Conservation (phyloP, 352 stramenopile species). For the Pythium folliculosum region DNA sequence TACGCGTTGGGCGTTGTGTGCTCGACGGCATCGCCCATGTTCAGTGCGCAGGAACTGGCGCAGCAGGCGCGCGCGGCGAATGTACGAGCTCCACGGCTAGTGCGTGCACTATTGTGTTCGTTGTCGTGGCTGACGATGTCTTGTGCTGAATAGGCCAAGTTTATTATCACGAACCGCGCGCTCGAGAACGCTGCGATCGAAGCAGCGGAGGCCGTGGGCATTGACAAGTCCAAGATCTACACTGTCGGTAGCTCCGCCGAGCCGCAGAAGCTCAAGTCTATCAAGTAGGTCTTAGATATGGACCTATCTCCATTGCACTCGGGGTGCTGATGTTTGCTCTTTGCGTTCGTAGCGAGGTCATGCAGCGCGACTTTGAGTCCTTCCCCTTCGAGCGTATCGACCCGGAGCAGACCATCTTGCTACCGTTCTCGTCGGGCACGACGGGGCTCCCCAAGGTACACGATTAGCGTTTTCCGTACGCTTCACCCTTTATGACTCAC, state of each 20-base stretch:
- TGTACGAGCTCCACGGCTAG: constrained; percentile 14
- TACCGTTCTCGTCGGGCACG: constrained; percentile 95
- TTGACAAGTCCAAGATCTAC: constrained; percentile 46
- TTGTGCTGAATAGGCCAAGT: constrained; percentile 34
- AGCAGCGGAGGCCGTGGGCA: constrained; percentile 33
- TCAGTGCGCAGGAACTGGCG: constrained; percentile 47
- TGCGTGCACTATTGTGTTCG: background rate
- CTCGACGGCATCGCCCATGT: constrained; percentile 65
- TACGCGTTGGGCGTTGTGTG: constrained; percentile 52
- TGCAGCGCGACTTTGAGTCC: constrained; percentile 37
- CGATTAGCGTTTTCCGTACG: background rate
- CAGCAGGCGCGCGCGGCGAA: constrained; percentile 47
- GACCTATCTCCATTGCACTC: constrained; percentile 15
- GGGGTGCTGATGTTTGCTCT: constrained; percentile 11
- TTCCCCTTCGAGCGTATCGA: constrained; percentile 58
- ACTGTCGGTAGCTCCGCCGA: constrained; percentile 40
- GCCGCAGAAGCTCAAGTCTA: constrained; percentile 40
- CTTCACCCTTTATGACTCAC: too few species aligned
- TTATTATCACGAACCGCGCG: constrained; percentile 57
- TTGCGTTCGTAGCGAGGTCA: constrained; percentile 37
- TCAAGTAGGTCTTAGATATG: constrained; percentile 50
- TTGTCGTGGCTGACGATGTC: background rate
- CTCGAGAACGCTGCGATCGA: constrained; percentile 49
- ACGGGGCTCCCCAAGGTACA: constrained; percentile 85
- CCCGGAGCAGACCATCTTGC: constrained; percentile 47